phyloP scores from a whole-genome alignment of 2,329 filamentous ascomycete species.

The Curvularia spicifera region DNA sequence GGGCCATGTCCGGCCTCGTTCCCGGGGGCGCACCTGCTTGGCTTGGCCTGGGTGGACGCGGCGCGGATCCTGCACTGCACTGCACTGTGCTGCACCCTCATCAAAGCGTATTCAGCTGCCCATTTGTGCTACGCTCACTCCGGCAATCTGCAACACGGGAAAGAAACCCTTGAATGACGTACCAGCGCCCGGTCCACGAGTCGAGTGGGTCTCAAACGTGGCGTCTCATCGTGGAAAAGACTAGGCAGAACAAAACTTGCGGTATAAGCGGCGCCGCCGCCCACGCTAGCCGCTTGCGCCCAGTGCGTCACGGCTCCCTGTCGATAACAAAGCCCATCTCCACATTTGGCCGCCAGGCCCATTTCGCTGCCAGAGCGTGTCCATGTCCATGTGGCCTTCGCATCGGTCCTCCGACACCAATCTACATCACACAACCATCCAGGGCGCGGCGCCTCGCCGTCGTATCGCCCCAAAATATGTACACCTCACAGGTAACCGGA shows the following conservation, averaged over 20 bases:
- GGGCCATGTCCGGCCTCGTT: slow-evolving; percentile 16
- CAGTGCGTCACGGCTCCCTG: slow-evolving; percentile 22
- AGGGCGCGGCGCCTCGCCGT: background rate
- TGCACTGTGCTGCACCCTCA: background rate
- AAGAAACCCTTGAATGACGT: slow-evolving; percentile 46
- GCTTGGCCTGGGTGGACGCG: slow-evolving; percentile 15
- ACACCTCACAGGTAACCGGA: background rate
- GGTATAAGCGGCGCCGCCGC: slow-evolving; percentile 32
- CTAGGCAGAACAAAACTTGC: slow-evolving; percentile 31
- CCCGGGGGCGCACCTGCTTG: slow-evolving; percentile 11
- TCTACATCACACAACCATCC: slow-evolving; percentile 1
- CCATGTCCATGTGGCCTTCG: background rate
- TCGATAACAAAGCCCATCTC: slow-evolving; percentile 18
- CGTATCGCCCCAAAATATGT: slow-evolving; percentile 1
- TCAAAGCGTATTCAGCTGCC: slow-evolving; percentile 18
- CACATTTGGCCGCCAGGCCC: slow-evolving; percentile 17
- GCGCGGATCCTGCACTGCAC: slow-evolving; percentile 7
- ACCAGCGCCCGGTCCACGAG: slow-evolving; percentile 42
- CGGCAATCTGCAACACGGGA: slow-evolving; percentile 45
- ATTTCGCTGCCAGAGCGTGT: background rate
- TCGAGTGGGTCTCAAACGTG: slow-evolving; percentile 47
- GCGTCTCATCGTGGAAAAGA: slow-evolving; percentile 38
- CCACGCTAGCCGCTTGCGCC: slow-evolving; percentile 17
- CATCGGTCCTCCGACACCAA: slow-evolving; percentile 15
- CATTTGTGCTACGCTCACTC: slow-evolving; percentile 41